These are phyloP conservation scores for Hymenoscyphus occultus DNA, from an alignment of 2,329 filamentous ascomycete species.

Conservation along the genomic window DNA sequence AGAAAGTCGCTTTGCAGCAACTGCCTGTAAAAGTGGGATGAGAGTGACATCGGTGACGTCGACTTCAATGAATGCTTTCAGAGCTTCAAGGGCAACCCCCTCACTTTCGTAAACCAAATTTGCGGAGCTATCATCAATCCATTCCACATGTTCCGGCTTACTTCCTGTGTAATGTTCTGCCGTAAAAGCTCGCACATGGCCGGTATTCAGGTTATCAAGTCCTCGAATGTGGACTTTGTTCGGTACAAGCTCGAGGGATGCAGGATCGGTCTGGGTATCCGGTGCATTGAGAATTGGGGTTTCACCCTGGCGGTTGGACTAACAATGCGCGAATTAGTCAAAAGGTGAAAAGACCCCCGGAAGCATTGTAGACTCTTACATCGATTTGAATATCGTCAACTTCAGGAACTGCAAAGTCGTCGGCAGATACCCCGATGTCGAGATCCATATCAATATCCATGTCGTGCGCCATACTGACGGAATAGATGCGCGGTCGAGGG, in stretches of 20 bases:
- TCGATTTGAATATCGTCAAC: conserved; percentile 22
- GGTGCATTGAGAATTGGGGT: conserved; percentile 27
- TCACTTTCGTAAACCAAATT: conserved; percentile 74
- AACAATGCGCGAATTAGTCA: conserved; percentile 16
- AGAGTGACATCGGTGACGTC: conserved; percentile 52
- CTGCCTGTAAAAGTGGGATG: conserved; percentile 58
- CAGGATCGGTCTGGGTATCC: conserved; percentile 28
- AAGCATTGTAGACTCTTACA: conserved; percentile 9
- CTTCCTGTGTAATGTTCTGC: conserved; percentile 60
- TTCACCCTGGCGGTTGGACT: conserved; percentile 23
- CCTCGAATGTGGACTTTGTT: conserved; percentile 66
- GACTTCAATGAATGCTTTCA: conserved; percentile 49
- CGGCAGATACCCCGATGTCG: conserved; percentile 56
- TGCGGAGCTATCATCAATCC: conserved; percentile 90
- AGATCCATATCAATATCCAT: conserved; percentile 79
- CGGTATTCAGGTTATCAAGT: conserved; percentile 75
- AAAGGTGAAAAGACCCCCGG: conserved; percentile 1
- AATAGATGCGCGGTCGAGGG: background rate
- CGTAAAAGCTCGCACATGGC: conserved; percentile 75
- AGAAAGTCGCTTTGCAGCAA: conserved; percentile 67
- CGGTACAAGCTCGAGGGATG: conserved; percentile 25
- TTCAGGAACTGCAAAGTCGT: conserved; percentile 28
- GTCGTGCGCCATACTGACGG: conserved; percentile 34
- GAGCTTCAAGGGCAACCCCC: conserved; percentile 50
- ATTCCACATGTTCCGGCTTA: conserved; percentile 68